Conservation (phyloP, 495 filamentous ascomycete species). For the Hypomontagnella submonticulosa region DNA sequence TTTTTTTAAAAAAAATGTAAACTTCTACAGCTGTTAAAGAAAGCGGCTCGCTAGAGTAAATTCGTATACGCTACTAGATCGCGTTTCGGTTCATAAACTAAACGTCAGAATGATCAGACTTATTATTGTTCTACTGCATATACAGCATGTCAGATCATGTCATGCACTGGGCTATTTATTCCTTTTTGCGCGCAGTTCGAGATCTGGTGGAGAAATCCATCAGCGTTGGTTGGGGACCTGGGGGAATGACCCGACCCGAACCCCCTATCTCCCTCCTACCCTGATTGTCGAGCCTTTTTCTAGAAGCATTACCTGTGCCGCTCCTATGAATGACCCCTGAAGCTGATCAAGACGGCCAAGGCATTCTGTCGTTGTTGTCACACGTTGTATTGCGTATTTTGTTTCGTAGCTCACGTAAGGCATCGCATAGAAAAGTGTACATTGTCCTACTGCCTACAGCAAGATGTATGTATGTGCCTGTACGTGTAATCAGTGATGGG, state of each 20-base stretch:
- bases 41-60: too few species aligned
- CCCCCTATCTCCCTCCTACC: conserved; percentile 11
- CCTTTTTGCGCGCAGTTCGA: conserved; percentile 14
- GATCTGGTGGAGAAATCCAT: conserved; percentile 34
- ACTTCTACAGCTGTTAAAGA: too few species aligned
- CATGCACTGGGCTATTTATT: conserved; percentile 24
- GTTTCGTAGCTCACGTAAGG: conserved; percentile 11
- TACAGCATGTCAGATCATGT: conserved; percentile 35
- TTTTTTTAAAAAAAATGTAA: too few species aligned
- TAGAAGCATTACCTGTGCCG: conserved; percentile 6
- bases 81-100: conserved; percentile 23
- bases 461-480: not conserved
- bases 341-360: not conserved
- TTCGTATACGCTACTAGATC: conserved; percentile 3
- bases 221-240: not conserved
- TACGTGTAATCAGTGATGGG: conserved; percentile 21
- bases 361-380: not conserved
- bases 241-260: conserved; percentile 2
- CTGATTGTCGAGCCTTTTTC: conserved; percentile 5
- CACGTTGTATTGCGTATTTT: conserved; percentile 2
- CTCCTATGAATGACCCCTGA: conserved; percentile 5
- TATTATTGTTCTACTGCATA: not conserved
- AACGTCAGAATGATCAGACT: conserved; percentile 7
- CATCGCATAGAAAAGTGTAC: not conserved
- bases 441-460: conserved; percentile 9